Conservation (phyloP, 2,329 filamentous ascomycete genomes). For the Venturia aucupariae region DNA sequence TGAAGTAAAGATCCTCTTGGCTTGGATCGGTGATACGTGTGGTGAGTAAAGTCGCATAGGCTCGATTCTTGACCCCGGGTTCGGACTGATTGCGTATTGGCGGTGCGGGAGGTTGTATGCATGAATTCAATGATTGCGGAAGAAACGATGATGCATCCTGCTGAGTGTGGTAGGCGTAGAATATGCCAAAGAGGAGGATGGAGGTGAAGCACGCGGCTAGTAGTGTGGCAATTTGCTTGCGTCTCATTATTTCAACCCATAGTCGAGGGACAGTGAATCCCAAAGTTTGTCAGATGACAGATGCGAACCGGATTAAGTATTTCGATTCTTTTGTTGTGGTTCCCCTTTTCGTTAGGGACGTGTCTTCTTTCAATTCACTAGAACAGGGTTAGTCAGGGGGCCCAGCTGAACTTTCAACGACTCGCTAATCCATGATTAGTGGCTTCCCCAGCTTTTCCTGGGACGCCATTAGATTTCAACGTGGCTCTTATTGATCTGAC, state of each 20-base stretch:
- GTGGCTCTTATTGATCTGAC: too few species aligned
- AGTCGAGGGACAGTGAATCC: neutral
- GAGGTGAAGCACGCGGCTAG: neutral
- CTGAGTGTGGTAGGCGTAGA: neutral
- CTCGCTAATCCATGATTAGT: too few species aligned
- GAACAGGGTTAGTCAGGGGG: too few species aligned
- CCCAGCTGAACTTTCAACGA: too few species aligned
- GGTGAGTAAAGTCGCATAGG: conserved; percentile 1
- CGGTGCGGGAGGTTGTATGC: neutral
- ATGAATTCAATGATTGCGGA: neutral
- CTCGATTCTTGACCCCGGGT: neutral
- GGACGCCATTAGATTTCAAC: too few species aligned
- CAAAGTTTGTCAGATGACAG: neutral
- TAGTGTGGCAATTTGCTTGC: neutral
- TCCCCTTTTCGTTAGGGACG: neutral
- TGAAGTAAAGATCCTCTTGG: conserved; percentile 14
- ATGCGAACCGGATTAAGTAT: neutral
- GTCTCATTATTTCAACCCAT: conserved; percentile 2
- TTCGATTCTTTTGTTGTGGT: neutral
- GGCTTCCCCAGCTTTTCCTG: too few species aligned
- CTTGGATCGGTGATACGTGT: neutral
- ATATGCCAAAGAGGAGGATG: neutral
- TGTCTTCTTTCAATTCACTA: neutral
- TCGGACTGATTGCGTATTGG: neutral
- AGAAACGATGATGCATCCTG: neutral